These are phyloP conservation scores for Piper betle DNA, from an alignment of 164 flowering plant genomes.

Conservation along the genomic window DNA sequence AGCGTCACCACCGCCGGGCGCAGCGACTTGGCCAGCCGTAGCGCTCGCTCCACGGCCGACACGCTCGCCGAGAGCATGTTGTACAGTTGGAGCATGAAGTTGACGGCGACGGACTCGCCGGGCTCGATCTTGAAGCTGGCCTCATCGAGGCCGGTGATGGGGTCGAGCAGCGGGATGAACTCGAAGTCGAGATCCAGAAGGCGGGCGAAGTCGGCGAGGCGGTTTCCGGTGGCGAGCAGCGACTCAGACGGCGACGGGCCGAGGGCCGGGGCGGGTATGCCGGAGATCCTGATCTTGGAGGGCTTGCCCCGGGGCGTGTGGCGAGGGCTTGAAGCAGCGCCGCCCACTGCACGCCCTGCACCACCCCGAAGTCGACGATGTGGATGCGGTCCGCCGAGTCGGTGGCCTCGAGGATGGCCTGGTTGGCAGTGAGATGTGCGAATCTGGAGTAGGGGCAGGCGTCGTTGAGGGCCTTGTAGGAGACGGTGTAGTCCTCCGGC, in stretches of 20 bases:
- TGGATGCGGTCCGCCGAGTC: conserved; percentile 52
- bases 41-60: conserved; percentile 32
- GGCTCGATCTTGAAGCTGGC: conserved; percentile 44
- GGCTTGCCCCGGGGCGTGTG: conserved; percentile 67
- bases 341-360: conserved; percentile 91
- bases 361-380: conserved; percentile 85
- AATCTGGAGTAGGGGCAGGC: conserved; percentile 88
- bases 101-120: conserved; percentile 63
- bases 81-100: conserved; percentile 83
- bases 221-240: conserved; percentile 55
- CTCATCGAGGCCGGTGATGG: conserved; percentile 40
- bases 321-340: conserved; percentile 83
- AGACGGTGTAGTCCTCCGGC: conserved; percentile 46
- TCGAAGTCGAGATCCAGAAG: conserved; percentile 61
- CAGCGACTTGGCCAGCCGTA: conserved; percentile 53
- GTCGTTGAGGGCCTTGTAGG: conserved; percentile 74
- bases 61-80: conserved; percentile 51
- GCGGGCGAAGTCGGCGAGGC: conserved; percentile 64
- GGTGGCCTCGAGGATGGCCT: conserved; percentile 85
- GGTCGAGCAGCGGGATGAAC: conserved; percentile 56
- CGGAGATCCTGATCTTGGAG: conserved; percentile 48
- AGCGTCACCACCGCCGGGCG: conserved; percentile 61
- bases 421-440: conserved; percentile 87
- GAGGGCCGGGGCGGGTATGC: conserved; percentile 59
- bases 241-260: conserved; percentile 41